A percentile compares a stretch with the other conserved stretches of the same genome.
Conservation (phyloP, 306 rosid species). For the Prunus padus region DNA sequence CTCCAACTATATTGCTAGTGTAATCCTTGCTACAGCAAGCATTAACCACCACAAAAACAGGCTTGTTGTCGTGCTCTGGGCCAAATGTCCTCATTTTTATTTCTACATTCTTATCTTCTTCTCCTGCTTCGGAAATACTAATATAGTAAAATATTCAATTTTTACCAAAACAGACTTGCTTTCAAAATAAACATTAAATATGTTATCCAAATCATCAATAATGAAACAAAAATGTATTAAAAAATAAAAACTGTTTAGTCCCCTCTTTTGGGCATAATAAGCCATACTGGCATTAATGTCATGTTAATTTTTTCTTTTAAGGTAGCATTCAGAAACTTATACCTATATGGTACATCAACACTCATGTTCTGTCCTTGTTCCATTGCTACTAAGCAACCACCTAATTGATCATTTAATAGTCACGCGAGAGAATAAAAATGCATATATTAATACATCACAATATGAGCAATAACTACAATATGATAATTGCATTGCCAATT, state of each 20-base stretch:
- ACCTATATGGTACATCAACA: background rate
- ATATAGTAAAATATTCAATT: slow-evolving; percentile 32
- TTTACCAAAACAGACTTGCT: slow-evolving; percentile 25
- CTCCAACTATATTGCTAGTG: slow-evolving; percentile 80
- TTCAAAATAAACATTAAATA: slow-evolving; percentile 30
- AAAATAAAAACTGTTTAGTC: background rate
- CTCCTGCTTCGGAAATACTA: slow-evolving; percentile 72
- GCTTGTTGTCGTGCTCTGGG: slow-evolving; percentile 54
- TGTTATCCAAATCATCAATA: background rate
- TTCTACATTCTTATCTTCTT: slow-evolving; percentile 94
- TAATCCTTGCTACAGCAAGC: slow-evolving; percentile 98
- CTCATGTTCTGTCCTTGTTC: slow-evolving; percentile 1
- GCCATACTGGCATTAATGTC: background rate
- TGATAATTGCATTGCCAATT: background rate
- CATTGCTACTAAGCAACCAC: background rate
- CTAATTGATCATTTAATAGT: background rate
- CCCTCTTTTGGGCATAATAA: background rate
- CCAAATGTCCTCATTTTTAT: slow-evolving; percentile 88
- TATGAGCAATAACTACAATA: background rate
- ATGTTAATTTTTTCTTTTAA: background rate
- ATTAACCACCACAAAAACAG: slow-evolving; percentile 85
- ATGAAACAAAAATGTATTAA: background rate
- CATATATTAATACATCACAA: background rate
- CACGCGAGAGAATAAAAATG: background rate
- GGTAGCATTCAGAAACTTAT: background rate